Conservation (phyloP, 805 yeast species). For the Maudiozyma pseudohumilis region DNA sequence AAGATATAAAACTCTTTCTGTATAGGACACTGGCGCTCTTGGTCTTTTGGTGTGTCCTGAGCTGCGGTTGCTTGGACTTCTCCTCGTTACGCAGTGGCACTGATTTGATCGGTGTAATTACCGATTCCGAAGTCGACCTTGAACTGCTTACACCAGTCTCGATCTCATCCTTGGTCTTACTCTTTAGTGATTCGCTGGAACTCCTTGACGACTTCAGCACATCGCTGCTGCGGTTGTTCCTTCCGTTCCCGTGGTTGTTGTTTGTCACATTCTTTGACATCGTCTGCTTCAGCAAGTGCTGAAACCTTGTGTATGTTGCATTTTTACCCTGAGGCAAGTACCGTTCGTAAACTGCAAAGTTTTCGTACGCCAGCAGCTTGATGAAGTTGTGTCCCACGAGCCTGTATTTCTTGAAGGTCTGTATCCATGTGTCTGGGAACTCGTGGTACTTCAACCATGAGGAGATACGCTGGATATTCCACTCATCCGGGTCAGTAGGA, state of each 20-base stretch:
- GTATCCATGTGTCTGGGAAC: slow-evolving; percentile 69
- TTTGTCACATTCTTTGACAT: slow-evolving; percentile 27
- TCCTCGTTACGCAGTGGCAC: slow-evolving; percentile 2
- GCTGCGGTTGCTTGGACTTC: slow-evolving; percentile 22
- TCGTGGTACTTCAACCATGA: slow-evolving; percentile 60
- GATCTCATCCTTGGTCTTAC: slow-evolving; percentile 5
- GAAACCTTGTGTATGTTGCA: slow-evolving; percentile 48
- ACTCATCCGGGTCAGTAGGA: slow-evolving; percentile 45
- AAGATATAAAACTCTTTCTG: slow-evolving; percentile 28
- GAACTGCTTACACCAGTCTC: no score
- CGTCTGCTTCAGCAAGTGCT: slow-evolving; percentile 42
- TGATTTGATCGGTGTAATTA: slow-evolving; percentile 14
- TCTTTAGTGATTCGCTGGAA: slow-evolving; percentile 23
- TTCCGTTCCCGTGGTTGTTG: slow-evolving; percentile 6
- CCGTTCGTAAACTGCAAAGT: slow-evolving; percentile 35
- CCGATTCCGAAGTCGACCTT: slow-evolving; percentile 25
- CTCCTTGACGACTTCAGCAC: slow-evolving; percentile 17
- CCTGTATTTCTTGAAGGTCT: slow-evolving; percentile 46
- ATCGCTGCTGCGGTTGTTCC: slow-evolving; percentile 15
- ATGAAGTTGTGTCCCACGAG: slow-evolving; percentile 56
- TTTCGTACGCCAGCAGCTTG: slow-evolving; percentile 57
- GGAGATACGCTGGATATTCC: slow-evolving; percentile 62
- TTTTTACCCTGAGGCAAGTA: slow-evolving; percentile 37
- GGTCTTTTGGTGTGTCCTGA: slow-evolving; percentile 19
- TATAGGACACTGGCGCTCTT: slow-evolving; percentile 27